Evolutionary conservation across 78 protist genomes (phyloP), one percentile per base, ranked within the genome.

Genomic region (Emiliania huxleyi): DNA sequence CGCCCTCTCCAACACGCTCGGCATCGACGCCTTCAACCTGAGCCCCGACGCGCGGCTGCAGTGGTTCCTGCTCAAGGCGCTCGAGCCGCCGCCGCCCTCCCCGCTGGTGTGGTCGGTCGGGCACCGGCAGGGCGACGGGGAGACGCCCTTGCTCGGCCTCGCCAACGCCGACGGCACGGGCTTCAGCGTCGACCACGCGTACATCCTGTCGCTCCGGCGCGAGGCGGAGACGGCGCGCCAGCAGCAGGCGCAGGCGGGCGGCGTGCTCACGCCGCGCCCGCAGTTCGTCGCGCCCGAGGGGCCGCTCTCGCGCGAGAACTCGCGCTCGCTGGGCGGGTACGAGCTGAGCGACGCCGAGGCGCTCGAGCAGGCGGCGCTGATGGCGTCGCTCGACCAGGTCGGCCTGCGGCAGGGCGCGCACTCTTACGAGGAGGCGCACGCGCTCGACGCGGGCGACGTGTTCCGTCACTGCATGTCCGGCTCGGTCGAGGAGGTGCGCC

Each of bases 381-480:
- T n/a, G n/a, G n/a, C n/a, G n/a, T n/a, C n/a, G n/a, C n/a, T n/a
- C n/a, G n/a, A n/a, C n/a, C n/a, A n/a, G n/a, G n/a, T n/a, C n/a
- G n/a, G n/a, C n/a, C n/a, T n/a, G n/a, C n/a, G n/a, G n/a, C n/a
- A n/a, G n/a, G n/a, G n/a, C n/a, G n/a, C n/a, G n/a, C n/a, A n/a
- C n/a, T n/a, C n/a, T n/a, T n/a, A n/a, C n/a, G n/a, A n/a, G n/a
- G n/a, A n/a, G n/a, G n/a, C n/a, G 55, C 55, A 48, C 55, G 23
- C 55, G 29, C 71, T 56, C 35, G 40, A 69, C 35, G 29, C 46
- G 15, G 22, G 29, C 25, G 85, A 35, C 85, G 46, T 77, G 33
- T 77, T 77, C 85, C 42, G 22, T 3, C n/a, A 15, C 42, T 77
- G 85, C 85, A 77, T 77, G 85, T 37, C 85, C 21, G 85, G 85